Base-by-base conservation (phyloP, 305 asterid genomes). In the Solanum hybrid region DNA sequence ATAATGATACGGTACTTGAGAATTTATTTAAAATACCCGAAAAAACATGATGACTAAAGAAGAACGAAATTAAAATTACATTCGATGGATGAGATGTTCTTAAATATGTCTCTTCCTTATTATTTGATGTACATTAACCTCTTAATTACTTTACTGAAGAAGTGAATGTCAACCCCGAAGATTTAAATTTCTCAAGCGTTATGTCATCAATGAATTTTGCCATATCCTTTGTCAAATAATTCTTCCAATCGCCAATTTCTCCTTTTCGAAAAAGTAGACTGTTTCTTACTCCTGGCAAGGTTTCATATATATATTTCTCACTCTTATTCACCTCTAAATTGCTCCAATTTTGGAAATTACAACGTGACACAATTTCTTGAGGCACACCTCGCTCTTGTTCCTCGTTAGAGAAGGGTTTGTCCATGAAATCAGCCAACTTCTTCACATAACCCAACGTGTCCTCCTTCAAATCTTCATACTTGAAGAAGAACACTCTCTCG, bases 271-370 rank as follows among this genome's bases (percentile, higher is more conserved):
- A 4, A 27, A 73, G 5, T 6, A 34, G 6, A 14, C 17, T 8
- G 12, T 88, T 88, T 26, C 29, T 41, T 41, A 41, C 2, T 41
- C 57, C 57, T 41, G 17, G n/a, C 9, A 15, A 6, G n/a, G 4
- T 6, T 57, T 15, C n/a, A 0, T 17, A 0, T 15, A 0, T 0
- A 45, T 45, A 6, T 17, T 57, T 17, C 10, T 57, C 34, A 2
- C 20, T 88, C 77, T 88, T 88, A 4, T 77, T 88, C 87, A 77
- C 90, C 24, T 77, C 87, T 36, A 88, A 77, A 14, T 65, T 38
- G 36, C 87, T 77, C 78, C 0, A 41, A 27, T 0, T 88, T 33
- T 31, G 0, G 3, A 88, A 76, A 88, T 15, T 10, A 45, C 90
- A 88, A 0, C 0, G 3, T 6, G 51, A 31, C 13, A 38, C 57